Evolutionary conservation across 371 early-diverging fungal species (phyloP).

Genomic region (Mycotypha africana): DNA sequence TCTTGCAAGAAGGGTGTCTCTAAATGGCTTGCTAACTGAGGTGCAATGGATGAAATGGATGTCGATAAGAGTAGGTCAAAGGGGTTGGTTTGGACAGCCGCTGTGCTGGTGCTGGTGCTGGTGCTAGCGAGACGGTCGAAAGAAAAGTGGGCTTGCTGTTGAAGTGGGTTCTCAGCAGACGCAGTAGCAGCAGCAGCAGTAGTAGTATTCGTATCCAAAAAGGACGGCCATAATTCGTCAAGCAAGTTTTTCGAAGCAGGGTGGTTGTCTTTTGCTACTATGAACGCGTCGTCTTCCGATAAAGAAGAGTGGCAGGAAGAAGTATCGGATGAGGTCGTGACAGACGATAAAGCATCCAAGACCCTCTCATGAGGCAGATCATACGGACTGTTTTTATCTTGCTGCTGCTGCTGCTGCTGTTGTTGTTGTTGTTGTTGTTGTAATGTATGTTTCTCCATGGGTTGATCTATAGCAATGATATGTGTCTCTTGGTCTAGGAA

Average conservation of each 20-base stretch:
- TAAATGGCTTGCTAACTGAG: constrained; percentile 28
- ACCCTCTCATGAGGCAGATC: neutral
- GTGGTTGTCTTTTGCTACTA: too few relatives aligned
- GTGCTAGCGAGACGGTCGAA: neutral
- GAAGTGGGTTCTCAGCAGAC: too few relatives aligned
- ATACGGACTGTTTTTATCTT: too few relatives aligned
- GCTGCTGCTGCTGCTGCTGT: too few relatives aligned
- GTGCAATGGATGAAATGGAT: constrained; percentile 19
- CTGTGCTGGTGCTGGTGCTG: neutral
- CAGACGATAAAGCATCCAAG: neutral
- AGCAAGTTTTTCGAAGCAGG: too few relatives aligned
- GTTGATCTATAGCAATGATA: too few relatives aligned
- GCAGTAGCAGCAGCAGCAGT: too few relatives aligned
- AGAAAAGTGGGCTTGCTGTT: too few relatives aligned
- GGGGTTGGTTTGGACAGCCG: neutral
- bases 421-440: neutral
- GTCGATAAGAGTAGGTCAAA: neutral
- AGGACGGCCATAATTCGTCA: too few relatives aligned
- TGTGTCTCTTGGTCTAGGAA: constrained; percentile 24
- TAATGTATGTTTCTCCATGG: neutral
- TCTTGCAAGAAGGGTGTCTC: constrained; percentile 29
- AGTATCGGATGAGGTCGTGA: neutral
- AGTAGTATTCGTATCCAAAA: too few relatives aligned
- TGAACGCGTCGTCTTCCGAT: too few relatives aligned
- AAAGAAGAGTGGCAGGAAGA: neutral